Base-by-base conservation (phyloP, 2,329 filamentous ascomycete genomes). In the Plenodomus lindquistii region DNA sequence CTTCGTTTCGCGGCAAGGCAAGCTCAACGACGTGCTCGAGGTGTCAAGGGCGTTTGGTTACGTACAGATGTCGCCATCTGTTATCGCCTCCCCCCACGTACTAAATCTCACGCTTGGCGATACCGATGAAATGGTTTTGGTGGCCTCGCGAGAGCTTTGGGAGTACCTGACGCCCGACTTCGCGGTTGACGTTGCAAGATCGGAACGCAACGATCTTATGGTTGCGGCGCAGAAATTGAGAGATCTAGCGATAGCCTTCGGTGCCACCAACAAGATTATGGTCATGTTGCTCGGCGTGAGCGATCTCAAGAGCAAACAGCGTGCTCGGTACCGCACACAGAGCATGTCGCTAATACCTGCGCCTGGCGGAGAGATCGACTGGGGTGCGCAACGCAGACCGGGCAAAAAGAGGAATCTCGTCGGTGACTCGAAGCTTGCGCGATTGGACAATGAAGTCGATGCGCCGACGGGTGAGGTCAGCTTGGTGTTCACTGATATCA, bases 401-500 rank as follows among this genome's bases (percentile, higher is more conserved):
- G 63, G 88, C 57, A 89, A 87, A 68, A 78, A 80, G 57, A 75
- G 79, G 50, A 83, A 85, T 59, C 42, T 60, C 50, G 80, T 83
- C n/a, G 85, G 89, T 46, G 91, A 97, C 70, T 96, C 91, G 19
- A 90, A 88, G 45, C 82, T 99, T 45, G 88, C 89, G 49, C 85
- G 93, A 40, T 85, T 97, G 22, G 91, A 94, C 57, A 86, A 88
- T 44, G 93, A 96, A 74, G 92, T 97, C 41, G 89, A 93, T 52
- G 90, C 94, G 11, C 94, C 94, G 0, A 90, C 86, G 1, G 93
- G 93, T 39, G 90, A 96, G 63, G 85, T 97, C 40, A 89, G 91
- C 36, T 91, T 99, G 66, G 91, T 96, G 41, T 99, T 99, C 71
- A 99, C 94, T 0, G 94, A 99, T 76, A 99, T 99, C 81, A 97